Conservation (phyloP, 345 rosid genomes). For the Populus ilicifolia region DNA sequence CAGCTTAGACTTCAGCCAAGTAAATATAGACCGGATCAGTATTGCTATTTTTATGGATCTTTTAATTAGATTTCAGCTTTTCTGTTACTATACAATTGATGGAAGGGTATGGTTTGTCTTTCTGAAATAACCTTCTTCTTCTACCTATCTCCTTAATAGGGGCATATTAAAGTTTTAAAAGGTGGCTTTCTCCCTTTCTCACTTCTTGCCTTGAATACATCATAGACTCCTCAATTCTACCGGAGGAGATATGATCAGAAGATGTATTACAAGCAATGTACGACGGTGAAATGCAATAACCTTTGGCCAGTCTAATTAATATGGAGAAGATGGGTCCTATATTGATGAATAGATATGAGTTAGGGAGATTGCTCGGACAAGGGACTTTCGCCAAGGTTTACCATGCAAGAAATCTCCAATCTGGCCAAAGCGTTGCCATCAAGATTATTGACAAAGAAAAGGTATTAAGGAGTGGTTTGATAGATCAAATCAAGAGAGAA, state of each 20-base stretch:
- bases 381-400: constrained; percentile 92
- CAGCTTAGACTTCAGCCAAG: no score
- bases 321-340: constrained; percentile 61
- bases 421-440: constrained; percentile 67
- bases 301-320: neutral
- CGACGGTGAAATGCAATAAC: neutral
- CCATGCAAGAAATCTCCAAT: constrained; percentile 50
- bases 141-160: neutral
- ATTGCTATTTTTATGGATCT: no score
- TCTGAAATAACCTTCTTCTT: neutral
- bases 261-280: no score
- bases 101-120: no score
- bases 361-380: constrained; percentile 70
- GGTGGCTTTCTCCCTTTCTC: no score
- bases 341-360: constrained; percentile 65
- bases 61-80: no score
- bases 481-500: constrained; percentile 80
- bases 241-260: no score
- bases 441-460: constrained; percentile 72
- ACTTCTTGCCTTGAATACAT: no score
- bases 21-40: no score
- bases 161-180: no score
- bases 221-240: no score
- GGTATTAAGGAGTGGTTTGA: constrained; percentile 53
- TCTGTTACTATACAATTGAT: no score